phyloP scores from a whole-genome alignment of 2,329 filamentous ascomycete genomes.

The Colletotrichum sansevieriae region DNA sequence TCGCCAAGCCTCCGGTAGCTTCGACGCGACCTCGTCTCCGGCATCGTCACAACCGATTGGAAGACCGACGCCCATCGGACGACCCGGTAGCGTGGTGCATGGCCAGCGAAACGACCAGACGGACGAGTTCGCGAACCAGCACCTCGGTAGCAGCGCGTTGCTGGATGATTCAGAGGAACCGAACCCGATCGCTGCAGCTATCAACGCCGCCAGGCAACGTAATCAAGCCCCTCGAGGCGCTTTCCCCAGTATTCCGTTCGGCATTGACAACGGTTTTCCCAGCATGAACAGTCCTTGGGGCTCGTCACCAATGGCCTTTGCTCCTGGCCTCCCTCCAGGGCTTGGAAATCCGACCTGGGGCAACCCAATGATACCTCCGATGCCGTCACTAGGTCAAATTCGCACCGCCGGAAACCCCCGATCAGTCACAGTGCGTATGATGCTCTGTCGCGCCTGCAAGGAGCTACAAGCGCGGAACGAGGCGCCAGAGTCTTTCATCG shows the following conservation, averaged over 20 bases:
- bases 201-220: constrained; percentile 52
- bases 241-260: constrained; percentile 58
- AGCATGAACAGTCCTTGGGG: constrained; percentile 57
- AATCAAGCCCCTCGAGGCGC: constrained; percentile 63
- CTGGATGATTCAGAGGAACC: constrained; percentile 79
- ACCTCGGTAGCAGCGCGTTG: constrained; percentile 91
- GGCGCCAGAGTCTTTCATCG: constrained; percentile 74
- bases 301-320: constrained; percentile 50
- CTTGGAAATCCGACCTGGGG: constrained; percentile 58
- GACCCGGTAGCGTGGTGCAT: constrained; percentile 80
- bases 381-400: constrained; percentile 31
- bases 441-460: constrained; percentile 85
- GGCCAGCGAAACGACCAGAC: constrained; percentile 66
- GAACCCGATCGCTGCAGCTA: constrained; percentile 53
- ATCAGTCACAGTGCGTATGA: constrained; percentile 73
- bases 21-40: constrained; percentile 65
- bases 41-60: constrained; percentile 79
- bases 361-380: constrained; percentile 32
- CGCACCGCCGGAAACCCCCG: constrained; percentile 36
- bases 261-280: constrained; percentile 56
- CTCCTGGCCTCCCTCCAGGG: constrained; percentile 59
- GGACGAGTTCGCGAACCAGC: constrained; percentile 79
- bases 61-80: constrained; percentile 87
- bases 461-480: constrained; percentile 59
- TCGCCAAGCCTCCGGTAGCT: constrained; percentile 79